Percentiles rank a stretch among this genome's conserved stretches.
Evolutionary conservation across 1,139 yeast species (phyloP).

Genomic region (Hansenula sp.): DNA sequence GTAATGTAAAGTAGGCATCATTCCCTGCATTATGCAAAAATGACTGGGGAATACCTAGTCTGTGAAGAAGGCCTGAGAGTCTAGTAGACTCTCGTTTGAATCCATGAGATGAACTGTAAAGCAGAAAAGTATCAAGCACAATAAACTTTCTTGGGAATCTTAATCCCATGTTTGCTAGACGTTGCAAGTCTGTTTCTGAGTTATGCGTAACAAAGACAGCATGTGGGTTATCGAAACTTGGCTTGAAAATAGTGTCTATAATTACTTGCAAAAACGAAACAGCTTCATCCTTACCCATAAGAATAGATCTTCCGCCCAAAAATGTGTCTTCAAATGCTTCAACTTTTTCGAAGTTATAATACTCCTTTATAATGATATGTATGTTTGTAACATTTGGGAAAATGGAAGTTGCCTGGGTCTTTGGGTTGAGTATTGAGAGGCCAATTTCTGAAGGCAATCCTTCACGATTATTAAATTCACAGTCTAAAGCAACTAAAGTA

Average conservation of each 20-base stretch:
- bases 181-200: neutral
- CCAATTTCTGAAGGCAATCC: neutral
- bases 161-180: neutral
- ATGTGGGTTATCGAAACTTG: neutral
- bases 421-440: neutral
- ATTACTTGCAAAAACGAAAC: neutral
- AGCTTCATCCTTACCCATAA: neutral
- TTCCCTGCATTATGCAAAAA: constrained; percentile 79
- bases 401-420: neutral
- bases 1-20: constrained; percentile 68
- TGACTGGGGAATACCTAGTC: constrained; percentile 55
- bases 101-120: neutral
- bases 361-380: neutral
- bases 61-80: constrained; percentile 46
- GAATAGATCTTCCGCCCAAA: neutral
- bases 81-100: constrained; percentile 27
- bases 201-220: neutral
- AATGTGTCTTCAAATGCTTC: neutral
- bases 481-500: neutral
- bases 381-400: neutral
- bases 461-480: neutral
- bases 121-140: neutral
- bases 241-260: neutral
- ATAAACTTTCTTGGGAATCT: neutral
- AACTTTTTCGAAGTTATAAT: neutral